phyloP scores from a whole-genome alignment of 2,329 filamentous ascomycete species.

The Fusarium circinatum region DNA sequence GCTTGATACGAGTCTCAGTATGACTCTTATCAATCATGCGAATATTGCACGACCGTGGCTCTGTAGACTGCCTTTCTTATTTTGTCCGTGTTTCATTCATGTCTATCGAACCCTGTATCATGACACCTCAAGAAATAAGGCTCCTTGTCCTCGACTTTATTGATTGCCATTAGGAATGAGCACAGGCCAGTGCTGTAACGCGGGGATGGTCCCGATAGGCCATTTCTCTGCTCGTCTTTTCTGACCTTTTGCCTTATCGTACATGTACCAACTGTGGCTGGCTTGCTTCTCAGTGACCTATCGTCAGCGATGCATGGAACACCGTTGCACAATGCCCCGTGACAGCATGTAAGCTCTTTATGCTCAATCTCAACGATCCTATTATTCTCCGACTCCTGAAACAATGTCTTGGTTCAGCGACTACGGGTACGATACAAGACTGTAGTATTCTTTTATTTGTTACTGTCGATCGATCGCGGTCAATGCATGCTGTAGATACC shows the following conservation, averaged over 20 bases:
- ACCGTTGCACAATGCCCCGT: constrained; percentile 7
- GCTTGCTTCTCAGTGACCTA: constrained; percentile 8
- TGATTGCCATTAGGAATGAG: constrained; percentile 20
- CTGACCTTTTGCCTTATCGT: constrained; percentile 23
- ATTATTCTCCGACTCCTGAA: constrained; percentile 28
- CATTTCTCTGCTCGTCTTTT: constrained; percentile 3
- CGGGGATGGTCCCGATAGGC: constrained; percentile 43
- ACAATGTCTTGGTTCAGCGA: constrained; percentile 26
- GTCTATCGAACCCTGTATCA: constrained; percentile 13
- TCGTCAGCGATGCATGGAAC: constrained; percentile 23
- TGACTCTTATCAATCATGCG: constrained; percentile 16
- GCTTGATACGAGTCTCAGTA: constrained; percentile 19
- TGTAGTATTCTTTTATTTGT: constrained; percentile 3
- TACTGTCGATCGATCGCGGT: not conserved
- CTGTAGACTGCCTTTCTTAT: constrained; percentile 18
- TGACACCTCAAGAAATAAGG: constrained; percentile 23
- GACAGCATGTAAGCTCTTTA: constrained; percentile 29
- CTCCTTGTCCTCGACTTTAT: constrained; percentile 7
- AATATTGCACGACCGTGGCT: constrained; percentile 16
- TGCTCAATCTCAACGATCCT: constrained; percentile 17
- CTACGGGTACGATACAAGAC: not conserved
- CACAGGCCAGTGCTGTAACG: constrained; percentile 16
- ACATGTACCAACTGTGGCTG: constrained; percentile 5
- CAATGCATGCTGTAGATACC: not conserved
- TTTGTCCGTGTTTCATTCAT: constrained; percentile 15